Base-by-base conservation (phyloP, 2,329 filamentous ascomycete species). In the Cytospora piceicola region DNA sequence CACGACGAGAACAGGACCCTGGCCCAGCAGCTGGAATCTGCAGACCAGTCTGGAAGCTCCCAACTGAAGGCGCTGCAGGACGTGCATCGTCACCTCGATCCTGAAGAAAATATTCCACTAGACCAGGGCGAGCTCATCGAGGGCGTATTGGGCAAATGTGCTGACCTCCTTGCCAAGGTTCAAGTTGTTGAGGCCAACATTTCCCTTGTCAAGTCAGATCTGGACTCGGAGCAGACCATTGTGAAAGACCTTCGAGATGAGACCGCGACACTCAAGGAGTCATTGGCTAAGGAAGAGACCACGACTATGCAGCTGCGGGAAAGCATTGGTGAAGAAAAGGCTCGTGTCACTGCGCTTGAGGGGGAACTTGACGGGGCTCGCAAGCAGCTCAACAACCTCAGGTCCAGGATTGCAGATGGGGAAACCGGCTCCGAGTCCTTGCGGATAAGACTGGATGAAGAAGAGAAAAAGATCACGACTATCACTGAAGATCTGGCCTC, bases 391-490 rank as follows among this genome's bases (percentile, higher is more conserved):
- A 85, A 83, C 65, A 81, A 85, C 32, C 79, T 96, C 27, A 87
- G 91, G 64, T 80, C 82, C 20, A 90, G 90, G 75, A 89, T 96
- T 73, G 87, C 90, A 1, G 90, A 94, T 69, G 93, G 92, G 20
- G 92, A 95, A 76, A 93, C 89, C 3, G 93, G 93, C 6, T 93
- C 92, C 0, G 92, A 94, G 75, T 88, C 87, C 32, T 79, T 97
- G 63, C 88, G 91, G 63, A 90, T 89, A 76, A 86, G 88, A 63
- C 82, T 96, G 4, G 87, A 89, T 52, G 90, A 92, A 65, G 90
- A 93, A 72, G 92, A 96, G 76, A 82, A 81, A 65, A 91, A 88
- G 75, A 85, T 92, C 4, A 84, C 85, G 27, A 83, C 82, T 15
- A 78, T 96, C 32, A 85, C 87, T 2, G 86, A 92, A 70, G 87